Percentiles rank a stretch among this genome's conserved stretches.
These are phyloP conservation scores for Triticum aestivum DNA, from an alignment of 176 grass and related monocot genomes.

Conservation along the genomic window IWGSC_CS_RefSeq_v2.1 NC_057806.1:394250957-394251456, in stretches of 20 bases:
- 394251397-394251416: background rate
- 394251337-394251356: background rate
- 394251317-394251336: background rate
- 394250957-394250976: no score
- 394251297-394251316: conserved; percentile 66
- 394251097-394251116: conserved; percentile 35
- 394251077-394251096: background rate
- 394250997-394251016: no score
- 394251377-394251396: background rate
- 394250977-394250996: no score
- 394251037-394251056: background rate
- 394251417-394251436: background rate
- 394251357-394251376: background rate
- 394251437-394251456: background rate
- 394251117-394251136: conserved; percentile 36
- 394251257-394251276: conserved; percentile 86
- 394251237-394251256: conserved; percentile 94
- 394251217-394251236: conserved; percentile 96
- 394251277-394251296: conserved; percentile 74
- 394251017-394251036: no score
- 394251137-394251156: conserved; percentile 15
- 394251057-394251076: background rate
- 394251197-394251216: conserved; percentile 85
- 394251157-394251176: conserved; percentile 28
- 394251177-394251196: conserved; percentile 63